A percentile compares a stretch with the other conserved stretches of the same genome.
These are phyloP conservation scores for Microcos paniculata DNA, from an alignment of 345 rosid species.

Conservation along the genomic window DNA sequence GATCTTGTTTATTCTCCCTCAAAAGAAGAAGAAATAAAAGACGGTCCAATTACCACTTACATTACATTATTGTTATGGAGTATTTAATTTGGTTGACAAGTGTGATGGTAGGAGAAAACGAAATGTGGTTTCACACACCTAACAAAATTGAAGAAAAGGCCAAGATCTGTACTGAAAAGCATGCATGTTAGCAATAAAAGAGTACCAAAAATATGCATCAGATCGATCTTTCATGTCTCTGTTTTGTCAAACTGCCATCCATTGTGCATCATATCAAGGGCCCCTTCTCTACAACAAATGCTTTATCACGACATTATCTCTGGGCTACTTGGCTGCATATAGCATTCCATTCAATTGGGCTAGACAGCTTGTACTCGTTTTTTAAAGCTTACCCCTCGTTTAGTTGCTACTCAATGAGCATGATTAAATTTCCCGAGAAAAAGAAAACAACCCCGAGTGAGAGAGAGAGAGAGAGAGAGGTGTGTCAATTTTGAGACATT, in stretches of 20 bases:
- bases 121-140: constrained; percentile 30
- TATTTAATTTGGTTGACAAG: constrained; percentile 19
- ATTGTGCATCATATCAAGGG: constrained; percentile 31
- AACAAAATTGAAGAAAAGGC: constrained; percentile 24
- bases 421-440: constrained; percentile 13
- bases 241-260: constrained; percentile 33
- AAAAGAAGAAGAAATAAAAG: background rate
- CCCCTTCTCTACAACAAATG: constrained; percentile 14
- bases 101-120: constrained; percentile 19
- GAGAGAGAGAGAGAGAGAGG: too few species aligned
- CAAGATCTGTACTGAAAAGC: constrained; percentile 30
- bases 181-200: constrained; percentile 22
- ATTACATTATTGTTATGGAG: background rate
- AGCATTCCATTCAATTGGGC: constrained; percentile 18
- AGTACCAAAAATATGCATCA: constrained; percentile 19
- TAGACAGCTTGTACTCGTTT: constrained; percentile 14
- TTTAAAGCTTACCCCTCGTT: constrained; percentile 5
- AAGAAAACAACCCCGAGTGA: background rate
- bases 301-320: constrained; percentile 18
- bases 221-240: constrained; percentile 29
- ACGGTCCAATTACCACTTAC: background rate
- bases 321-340: constrained; percentile 12
- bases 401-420: background rate
- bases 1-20: constrained; percentile 2
- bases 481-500: background rate